Evolutionary conservation across 306 rosid species (phyloP), one percentile per base, ranked within the genome.

Genomic region (Sphenostylis stenocarpa): DNA sequence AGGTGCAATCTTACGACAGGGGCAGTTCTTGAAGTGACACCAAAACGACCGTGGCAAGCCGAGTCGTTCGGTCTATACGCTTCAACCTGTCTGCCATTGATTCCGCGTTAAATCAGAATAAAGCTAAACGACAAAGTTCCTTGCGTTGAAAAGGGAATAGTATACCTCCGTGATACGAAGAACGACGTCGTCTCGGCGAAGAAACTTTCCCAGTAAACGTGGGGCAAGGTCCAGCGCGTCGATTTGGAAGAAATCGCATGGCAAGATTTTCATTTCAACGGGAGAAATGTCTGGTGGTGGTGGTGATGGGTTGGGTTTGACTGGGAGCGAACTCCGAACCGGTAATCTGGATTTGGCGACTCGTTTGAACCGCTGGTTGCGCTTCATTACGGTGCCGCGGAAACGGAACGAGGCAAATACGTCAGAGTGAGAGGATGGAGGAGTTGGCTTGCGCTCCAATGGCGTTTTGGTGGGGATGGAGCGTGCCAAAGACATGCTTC

Each of bases 41-140:
- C 98, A 89, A 95, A 90, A 39, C 97, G 91, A 77, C 93, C 92
- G 64, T 90, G 98, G 80, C 90, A 89, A 64, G 97, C 97, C 13
- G 97, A 86, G 73, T 92, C 98, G 84, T 90, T 89, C 58, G 88
- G 90, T 62, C 96, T 81, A 36, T 90, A 92, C 28, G 98, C 98
- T 88, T 95, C 98, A 65, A 92, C 97, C 97, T 94, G 82, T 17
- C 62, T 38, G 43, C 67, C 29, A 61, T 21, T 48, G 3, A 58
- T 23, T 81, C 47, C 72, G 41, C 66, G 45, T 67, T 72, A 70
- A 76, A 69, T 67, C 57, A 49, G 5, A 67, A 52, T 19, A 70
- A 31, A 66, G 55, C 19, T 4, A 39, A 64, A 7, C 70, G 47
- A 33, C 44, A 17, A 34, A 62, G 4, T 15, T 4, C 14, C 43